phyloP scores from a whole-genome alignment of 192 early-diverging fungal species.

The Coemansia aciculifera region DNA sequence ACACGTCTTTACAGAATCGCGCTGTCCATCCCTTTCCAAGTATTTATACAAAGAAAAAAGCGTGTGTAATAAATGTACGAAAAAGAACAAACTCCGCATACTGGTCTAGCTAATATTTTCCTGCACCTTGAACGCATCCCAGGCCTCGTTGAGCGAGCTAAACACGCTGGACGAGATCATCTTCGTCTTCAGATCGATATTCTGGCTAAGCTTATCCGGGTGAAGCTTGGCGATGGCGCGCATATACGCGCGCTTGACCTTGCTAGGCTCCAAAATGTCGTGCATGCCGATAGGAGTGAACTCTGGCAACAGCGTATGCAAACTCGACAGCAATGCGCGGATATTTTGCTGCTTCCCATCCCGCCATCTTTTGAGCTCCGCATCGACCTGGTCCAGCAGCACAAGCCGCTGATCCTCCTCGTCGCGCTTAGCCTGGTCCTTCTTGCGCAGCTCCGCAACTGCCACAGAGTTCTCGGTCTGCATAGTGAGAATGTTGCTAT shows the following conservation, averaged over 20 bases:
- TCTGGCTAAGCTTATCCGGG: constrained; percentile 87
- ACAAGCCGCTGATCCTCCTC: constrained; percentile 78
- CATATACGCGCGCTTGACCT: constrained; percentile 93
- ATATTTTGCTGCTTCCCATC: constrained; percentile 89
- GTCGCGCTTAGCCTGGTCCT: constrained; percentile 64
- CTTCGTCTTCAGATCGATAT: constrained; percentile 71
- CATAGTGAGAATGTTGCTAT: constrained; percentile 17
- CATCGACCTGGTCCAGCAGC: constrained; percentile 79
- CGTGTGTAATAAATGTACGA: not conserved
- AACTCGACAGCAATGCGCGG: constrained; percentile 79
- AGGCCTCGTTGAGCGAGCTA: constrained; percentile 86
- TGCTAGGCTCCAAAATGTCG: constrained; percentile 79
- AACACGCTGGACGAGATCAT: constrained; percentile 91
- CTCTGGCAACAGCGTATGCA: constrained; percentile 79
- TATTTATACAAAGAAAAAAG: not conserved
- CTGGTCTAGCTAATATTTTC: constrained; percentile 58
- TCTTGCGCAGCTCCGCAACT: constrained; percentile 74
- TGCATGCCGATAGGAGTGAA: constrained; percentile 79
- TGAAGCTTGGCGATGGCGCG: constrained; percentile 89
- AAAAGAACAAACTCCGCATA: not conserved
- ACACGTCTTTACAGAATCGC: not conserved
- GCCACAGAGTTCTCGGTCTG: constrained; percentile 42
- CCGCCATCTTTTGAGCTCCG: constrained; percentile 73
- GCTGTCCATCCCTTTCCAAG: not conserved
- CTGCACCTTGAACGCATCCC: constrained; percentile 89